phyloP scores from a whole-genome alignment of 1,139 yeast species.

The Taphrina betulina region DNA sequence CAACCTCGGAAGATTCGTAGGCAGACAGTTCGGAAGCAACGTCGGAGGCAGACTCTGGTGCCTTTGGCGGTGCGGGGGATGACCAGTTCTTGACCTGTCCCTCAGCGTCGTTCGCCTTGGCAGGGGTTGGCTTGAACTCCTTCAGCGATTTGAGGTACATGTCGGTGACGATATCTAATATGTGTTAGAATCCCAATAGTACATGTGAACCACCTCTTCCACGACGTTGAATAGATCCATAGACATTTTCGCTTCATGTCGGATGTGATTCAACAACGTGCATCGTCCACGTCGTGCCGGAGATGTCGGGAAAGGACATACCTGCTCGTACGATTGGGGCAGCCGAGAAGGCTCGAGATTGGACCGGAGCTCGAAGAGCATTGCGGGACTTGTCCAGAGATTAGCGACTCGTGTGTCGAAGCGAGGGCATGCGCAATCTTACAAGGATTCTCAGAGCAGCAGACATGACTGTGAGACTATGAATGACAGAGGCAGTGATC shows the following conservation, averaged over 20 bases:
- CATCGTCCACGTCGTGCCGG: too few relatives aligned
- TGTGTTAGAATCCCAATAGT: neutral
- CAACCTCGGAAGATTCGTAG: conserved; percentile 66
- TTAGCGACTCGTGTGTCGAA: neutral
- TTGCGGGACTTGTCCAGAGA: conserved; percentile 18
- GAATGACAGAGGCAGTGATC: too few relatives aligned
- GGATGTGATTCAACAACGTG: too few relatives aligned
- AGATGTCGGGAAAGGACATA: neutral
- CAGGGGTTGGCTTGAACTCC: conserved; percentile 79
- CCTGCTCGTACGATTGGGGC: conserved; percentile 28
- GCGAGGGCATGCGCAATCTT: too few relatives aligned
- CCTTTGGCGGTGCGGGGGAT: conserved; percentile 68
- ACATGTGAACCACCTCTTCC: too few relatives aligned
- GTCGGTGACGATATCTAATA: conserved; percentile 68
- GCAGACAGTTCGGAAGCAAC: conserved; percentile 71
- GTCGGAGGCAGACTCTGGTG: conserved; percentile 69
- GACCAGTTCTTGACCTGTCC: conserved; percentile 59
- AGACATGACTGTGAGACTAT: conserved; percentile 1
- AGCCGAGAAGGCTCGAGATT: conserved; percentile 12
- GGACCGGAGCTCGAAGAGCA: conserved; percentile 17
- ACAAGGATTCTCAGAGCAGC: conserved; percentile 21
- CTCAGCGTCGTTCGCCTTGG: conserved; percentile 71
- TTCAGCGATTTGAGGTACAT: conserved; percentile 83
- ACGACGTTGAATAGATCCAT: too few relatives aligned
- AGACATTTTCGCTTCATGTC: too few relatives aligned